phyloP scores from a whole-genome alignment of 495 filamentous ascomycete genomes.

The Talaromyces stipitatus region DNA sequence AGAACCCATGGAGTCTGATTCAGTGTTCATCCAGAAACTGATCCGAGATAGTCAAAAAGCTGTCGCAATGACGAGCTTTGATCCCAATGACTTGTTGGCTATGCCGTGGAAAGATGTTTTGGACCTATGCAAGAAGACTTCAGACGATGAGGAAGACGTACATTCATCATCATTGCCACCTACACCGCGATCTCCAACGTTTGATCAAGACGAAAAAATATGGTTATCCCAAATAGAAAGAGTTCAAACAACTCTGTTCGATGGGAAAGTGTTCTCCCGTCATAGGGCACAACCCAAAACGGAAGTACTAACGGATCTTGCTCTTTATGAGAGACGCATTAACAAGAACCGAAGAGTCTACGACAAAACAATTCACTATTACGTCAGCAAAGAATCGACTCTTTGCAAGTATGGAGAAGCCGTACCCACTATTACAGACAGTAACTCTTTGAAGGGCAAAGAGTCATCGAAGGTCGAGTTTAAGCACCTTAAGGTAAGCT shows the following conservation, averaged over 20 bases:
- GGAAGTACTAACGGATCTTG: constrained; percentile 18
- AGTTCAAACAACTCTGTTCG: not conserved
- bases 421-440: not conserved
- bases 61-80: constrained; percentile 16
- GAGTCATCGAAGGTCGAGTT: not conserved
- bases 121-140: constrained; percentile 47
- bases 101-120: constrained; percentile 52
- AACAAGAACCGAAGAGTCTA: constrained; percentile 20
- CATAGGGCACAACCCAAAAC: not conserved
- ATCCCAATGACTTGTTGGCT: constrained; percentile 48
- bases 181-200: not conserved
- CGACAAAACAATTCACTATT: not conserved
- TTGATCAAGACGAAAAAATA: not conserved
- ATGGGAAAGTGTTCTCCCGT: not conserved
- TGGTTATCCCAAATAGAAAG: not conserved
- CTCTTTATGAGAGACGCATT: constrained; percentile 6
- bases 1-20: constrained; percentile 9
- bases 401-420: not conserved
- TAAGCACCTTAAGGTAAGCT: not conserved
- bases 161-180: not conserved
- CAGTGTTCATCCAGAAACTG: not conserved
- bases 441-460: not conserved
- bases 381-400: not conserved
- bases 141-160: not conserved
- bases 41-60: not conserved